Conservation (phyloP, 2,329 filamentous ascomycete species). For the Juglanconis juglandina region DNA sequence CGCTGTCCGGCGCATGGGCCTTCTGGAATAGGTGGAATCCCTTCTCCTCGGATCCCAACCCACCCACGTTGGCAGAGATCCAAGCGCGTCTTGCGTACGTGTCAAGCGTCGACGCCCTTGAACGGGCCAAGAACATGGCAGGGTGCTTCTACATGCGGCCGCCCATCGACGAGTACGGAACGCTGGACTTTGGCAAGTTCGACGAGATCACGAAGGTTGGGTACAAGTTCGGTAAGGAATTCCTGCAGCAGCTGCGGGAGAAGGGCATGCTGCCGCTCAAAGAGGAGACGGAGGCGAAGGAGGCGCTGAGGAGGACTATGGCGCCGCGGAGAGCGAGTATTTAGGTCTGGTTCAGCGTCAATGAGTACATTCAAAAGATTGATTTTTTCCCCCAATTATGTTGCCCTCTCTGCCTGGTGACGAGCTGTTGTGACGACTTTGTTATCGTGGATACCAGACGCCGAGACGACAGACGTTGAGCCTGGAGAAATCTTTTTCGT, state of each 20-base stretch:
- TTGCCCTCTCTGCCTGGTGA: too few relatives aligned
- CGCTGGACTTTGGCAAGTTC: slow-evolving; percentile 94
- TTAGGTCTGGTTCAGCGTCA: slow-evolving; percentile 30
- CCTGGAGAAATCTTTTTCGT: too few relatives aligned
- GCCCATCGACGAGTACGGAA: slow-evolving; percentile 89
- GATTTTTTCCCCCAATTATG: too few relatives aligned
- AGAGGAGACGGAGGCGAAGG: slow-evolving; percentile 74
- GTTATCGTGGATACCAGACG: too few relatives aligned
- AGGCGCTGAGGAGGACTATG: slow-evolving; percentile 72
- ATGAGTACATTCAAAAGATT: too few relatives aligned
- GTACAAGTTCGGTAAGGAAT: slow-evolving; percentile 80
- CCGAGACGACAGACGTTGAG: too few relatives aligned
- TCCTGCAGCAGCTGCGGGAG: slow-evolving; percentile 70
- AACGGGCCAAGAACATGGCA: slow-evolving; percentile 84
- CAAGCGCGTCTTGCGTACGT: slow-evolving; percentile 94
- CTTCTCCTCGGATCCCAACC: slow-evolving; percentile 83
- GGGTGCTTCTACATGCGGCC: slow-evolving; percentile 97
- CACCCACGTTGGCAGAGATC: slow-evolving; percentile 91
- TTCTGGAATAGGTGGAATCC: slow-evolving; percentile 96
- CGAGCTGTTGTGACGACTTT: too few relatives aligned
- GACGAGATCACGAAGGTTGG: slow-evolving; percentile 93
- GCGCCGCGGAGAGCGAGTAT: slow-evolving; percentile 77
- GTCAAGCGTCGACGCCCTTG: slow-evolving; percentile 87
- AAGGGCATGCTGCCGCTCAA: slow-evolving; percentile 70
- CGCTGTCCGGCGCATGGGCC: slow-evolving; percentile 91